Base-by-base conservation (phyloP, 1,284 basidiomycete species). In the Volvariella volvacea region DNA sequence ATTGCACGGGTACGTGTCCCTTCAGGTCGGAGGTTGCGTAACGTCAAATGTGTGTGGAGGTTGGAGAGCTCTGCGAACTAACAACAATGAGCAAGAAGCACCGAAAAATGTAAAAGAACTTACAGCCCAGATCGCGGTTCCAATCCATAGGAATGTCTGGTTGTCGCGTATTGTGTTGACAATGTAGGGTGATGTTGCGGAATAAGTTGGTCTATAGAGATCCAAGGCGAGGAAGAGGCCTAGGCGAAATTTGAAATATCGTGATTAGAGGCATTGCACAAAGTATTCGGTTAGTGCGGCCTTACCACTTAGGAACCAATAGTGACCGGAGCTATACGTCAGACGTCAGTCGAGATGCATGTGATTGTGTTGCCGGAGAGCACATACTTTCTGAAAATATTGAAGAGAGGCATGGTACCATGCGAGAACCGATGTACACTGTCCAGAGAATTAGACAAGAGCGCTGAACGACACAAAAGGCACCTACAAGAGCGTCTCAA, bases 371-470 rank as follows among this genome's bases (percentile, higher is more conserved):
- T n/a, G n/a, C n/a, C 16, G 4, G 20, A 39, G 41, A 8, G 1
- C 40, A 65, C 76, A 38, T 47, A 94, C 91, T 99, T 99, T 62
- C 88, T 88, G 71, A 94, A 88, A 38, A 99, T 78, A 60, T 93
- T 92, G 49, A 65, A 64, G 47, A 88, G 66, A 1, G 95, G 96
- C 86, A 99, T 96, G 0, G 95, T 97, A 1, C 82, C 87, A 64
- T 93, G 83, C 25, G 92, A 96, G 74, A 99, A 99, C 15, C 90
- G 84, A 63, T 97, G 94, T 1, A 96, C 80, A 58, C 85, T 88
- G 48, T 16, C 33, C 22, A 12, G n/a, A 42, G 37, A 25, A 43
- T 33, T 3, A 40, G 20, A 37, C 32, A 47, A 22, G 42, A n/a
- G n/a, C 36, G 22, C 6, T 30, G 16, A 45, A 25, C 12, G 21